Evolutionary conservation across 2,329 filamentous ascomycete species (phyloP).

Genomic region (Hypoxylon sp.): DNA sequence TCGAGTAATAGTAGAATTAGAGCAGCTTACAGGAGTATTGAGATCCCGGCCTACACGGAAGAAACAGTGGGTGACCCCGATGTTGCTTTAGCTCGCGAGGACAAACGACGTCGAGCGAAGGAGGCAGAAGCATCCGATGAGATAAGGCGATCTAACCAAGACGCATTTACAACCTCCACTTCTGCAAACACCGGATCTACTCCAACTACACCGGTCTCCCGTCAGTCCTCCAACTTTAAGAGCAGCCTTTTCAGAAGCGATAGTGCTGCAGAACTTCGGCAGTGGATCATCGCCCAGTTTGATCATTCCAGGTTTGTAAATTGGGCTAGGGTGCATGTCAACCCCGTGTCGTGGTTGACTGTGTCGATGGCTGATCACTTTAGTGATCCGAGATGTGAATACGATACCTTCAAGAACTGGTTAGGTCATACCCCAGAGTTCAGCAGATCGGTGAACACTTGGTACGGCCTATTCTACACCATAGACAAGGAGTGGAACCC

Average conservation of each 20-base stretch:
- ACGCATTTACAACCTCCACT: constrained; percentile 52
- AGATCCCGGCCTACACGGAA: constrained; percentile 58
- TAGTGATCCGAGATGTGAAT: constrained; percentile 48
- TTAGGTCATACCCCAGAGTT: constrained; percentile 46
- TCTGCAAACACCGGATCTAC: constrained; percentile 1
- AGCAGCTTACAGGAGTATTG: constrained; percentile 52
- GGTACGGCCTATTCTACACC: constrained; percentile 67
- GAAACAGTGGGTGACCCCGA: constrained; percentile 58
- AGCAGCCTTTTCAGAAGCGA: constrained; percentile 40
- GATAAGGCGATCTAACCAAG: constrained; percentile 8
- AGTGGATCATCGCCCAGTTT: constrained; percentile 37
- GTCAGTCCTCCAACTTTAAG: constrained; percentile 22
- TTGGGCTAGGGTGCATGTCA: constrained; percentile 55
- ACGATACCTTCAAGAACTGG: constrained; percentile 57
- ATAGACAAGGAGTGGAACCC: constrained; percentile 58
- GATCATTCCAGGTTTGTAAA: constrained; percentile 8
- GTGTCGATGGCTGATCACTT: constrained; percentile 58
- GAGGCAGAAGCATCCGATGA: constrained; percentile 30
- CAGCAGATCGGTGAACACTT: constrained; percentile 54
- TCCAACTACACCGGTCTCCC: constrained; percentile 5
- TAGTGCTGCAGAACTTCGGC: constrained; percentile 41
- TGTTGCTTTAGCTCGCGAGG: constrained; percentile 39
- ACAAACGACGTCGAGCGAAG: constrained; percentile 22
- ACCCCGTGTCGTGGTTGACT: constrained; percentile 61
- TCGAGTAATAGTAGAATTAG: constrained; percentile 55